Conservation (phyloP, 2,329 filamentous ascomycete species). For the Arthrobotrys megalospora region DNA sequence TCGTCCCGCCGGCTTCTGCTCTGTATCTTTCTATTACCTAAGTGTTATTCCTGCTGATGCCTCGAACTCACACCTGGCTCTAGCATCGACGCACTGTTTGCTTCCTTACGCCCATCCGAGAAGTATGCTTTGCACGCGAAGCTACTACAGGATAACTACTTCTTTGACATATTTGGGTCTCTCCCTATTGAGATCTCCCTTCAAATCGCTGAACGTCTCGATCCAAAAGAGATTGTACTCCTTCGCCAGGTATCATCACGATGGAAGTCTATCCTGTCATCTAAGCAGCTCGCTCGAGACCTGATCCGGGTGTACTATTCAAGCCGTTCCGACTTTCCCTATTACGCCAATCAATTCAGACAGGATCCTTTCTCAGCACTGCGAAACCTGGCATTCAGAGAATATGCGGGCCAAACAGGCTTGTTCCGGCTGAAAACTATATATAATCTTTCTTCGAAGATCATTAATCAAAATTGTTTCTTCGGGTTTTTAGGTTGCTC, state of each 20-base stretch:
- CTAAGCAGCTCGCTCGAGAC: constrained; percentile 20
- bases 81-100: constrained; percentile 23
- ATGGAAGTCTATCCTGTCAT: constrained; percentile 44
- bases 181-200: constrained; percentile 40
- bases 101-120: constrained; percentile 37
- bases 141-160: constrained; percentile 19
- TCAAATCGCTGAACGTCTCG: constrained; percentile 38
- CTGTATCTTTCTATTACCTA: not conserved
- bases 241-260: constrained; percentile 43
- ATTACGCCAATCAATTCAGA: constrained; percentile 24
- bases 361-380: constrained; percentile 32
- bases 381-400: constrained; percentile 43
- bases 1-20: not conserved
- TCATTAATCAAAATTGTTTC: not conserved
- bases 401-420: constrained; percentile 29
- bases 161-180: constrained; percentile 44
- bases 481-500: not conserved
- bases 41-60: not conserved
- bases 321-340: constrained; percentile 22
- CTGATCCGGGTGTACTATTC: constrained; percentile 24
- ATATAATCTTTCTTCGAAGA: not conserved
- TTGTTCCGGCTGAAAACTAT: constrained; percentile 25
- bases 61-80: not conserved
- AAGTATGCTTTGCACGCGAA: constrained; percentile 30
- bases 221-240: constrained; percentile 32